phyloP scores from a whole-genome alignment of 75 land plant genomes.

The Chamaecyparis obtusa region DNA sequence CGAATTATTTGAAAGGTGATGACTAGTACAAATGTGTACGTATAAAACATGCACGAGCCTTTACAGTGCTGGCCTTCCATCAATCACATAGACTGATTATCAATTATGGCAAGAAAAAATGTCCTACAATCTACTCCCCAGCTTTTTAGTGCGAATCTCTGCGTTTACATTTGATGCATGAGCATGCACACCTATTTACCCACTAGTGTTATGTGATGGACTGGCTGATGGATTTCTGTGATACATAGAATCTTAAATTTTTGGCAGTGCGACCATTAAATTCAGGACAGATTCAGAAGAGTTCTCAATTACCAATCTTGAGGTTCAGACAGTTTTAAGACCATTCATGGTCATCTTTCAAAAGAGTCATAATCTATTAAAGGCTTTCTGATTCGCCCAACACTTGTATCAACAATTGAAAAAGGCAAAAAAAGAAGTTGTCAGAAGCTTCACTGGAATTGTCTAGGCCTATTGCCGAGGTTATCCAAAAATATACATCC shows the following conservation, averaged over 20 bases:
- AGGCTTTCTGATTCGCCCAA: neutral
- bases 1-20: slow-evolving; percentile 4
- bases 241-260: neutral
- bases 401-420: neutral
- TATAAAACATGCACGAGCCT: slow-evolving; percentile 10
- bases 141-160: neutral
- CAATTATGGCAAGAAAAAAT: slow-evolving; percentile 3
- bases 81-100: slow-evolving; percentile 12
- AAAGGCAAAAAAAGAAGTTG: neutral
- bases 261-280: neutral
- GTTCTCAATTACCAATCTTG: slow-evolving; percentile 6
- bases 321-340: slow-evolving; percentile 1
- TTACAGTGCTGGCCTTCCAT: neutral
- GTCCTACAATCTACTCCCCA: neutral
- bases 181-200: neutral
- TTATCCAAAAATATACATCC: neutral
- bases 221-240: neutral
- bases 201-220: neutral
- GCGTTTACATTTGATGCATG: neutral
- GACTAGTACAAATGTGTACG: slow-evolving; percentile 10
- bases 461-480: neutral
- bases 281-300: neutral
- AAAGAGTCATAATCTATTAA: slow-evolving; percentile 7
- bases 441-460: neutral
- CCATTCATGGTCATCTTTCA: slow-evolving; percentile 8